Evolutionary conservation across 2,329 filamentous ascomycete species (phyloP), one percentile per base, ranked within the genome.

Genomic region (Cephalotrichum gorgonifer): DNA sequence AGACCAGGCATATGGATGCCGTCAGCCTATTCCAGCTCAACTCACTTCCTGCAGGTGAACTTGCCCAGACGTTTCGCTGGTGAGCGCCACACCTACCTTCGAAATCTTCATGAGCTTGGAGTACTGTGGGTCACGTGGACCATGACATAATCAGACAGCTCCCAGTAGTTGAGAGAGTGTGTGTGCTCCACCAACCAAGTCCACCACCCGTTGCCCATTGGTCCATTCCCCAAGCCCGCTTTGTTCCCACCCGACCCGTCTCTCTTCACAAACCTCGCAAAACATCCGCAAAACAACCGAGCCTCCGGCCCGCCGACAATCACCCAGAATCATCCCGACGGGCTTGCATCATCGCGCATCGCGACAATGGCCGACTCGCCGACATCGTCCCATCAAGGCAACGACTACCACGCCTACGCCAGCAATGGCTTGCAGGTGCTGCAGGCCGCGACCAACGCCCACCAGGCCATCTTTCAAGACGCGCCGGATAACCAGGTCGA

Each of bases 391-490:
- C 27, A 25, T 17, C 17, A 28, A 12, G 26, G 27, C 6, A 38
- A 28, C 31, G 38, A 49, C 7, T 49, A 48, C 30, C 68, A 71
- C 58, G 65, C 61, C 50, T 72, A 71, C 54, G 68, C 68, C 46
- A 70, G 65, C 58, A 72, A 71, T 56, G 67, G 69, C 30, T 63
- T 72, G 43, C 67, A 70, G 54, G 70, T 70, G 48, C 63, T 72
- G 30, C 69, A 72, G 53, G 69, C 68, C 20, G 69, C 68, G 41
- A 71, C 66, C 52, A 68, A 70, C 52, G 69, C 68, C 20, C 68
- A 68, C 27, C 65, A 69, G 52, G 64, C 66, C 41, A 60, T 69
- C 11, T 57, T 62, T 38, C 65, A 66, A 35, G 58, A 63, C 6
- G 64, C 67, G 51, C 63, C 63, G 45, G 57, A 69, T 4, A 65